These are phyloP conservation scores for Periconia digitata DNA, from an alignment of 2,329 filamentous ascomycete genomes.

Conservation along the genomic window DNA sequence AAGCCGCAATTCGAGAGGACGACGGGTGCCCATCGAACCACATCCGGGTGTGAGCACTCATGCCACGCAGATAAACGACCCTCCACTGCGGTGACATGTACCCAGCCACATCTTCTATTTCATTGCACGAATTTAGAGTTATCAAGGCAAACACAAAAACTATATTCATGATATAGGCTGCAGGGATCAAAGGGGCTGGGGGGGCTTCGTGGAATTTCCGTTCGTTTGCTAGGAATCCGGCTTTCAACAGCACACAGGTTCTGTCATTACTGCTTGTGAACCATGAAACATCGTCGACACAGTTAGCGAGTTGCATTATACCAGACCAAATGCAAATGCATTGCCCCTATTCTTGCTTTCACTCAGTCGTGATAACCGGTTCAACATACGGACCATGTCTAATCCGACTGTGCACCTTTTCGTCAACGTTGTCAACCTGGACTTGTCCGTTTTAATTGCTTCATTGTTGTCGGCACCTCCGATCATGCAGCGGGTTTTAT, in stretches of 20 bases:
- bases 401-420: too few relatives aligned
- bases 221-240: background rate
- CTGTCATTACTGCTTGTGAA: too few relatives aligned
- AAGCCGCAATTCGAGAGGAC: background rate
- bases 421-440: too few relatives aligned
- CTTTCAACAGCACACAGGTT: background rate
- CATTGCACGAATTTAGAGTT: slow-evolving; percentile 16
- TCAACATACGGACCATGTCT: too few relatives aligned
- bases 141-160: slow-evolving; percentile 24
- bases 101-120: slow-evolving; percentile 19
- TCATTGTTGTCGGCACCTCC: too few relatives aligned
- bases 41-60: background rate
- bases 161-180: slow-evolving; percentile 12
- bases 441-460: too few relatives aligned
- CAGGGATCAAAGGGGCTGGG: slow-evolving; percentile 6
- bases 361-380: too few relatives aligned
- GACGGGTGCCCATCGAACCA: background rate
- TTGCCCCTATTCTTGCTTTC: too few relatives aligned
- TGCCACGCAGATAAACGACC: background rate
- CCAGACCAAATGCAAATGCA: too few relatives aligned
- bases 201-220: background rate
- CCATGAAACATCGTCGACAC: too few relatives aligned
- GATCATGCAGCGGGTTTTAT: too few relatives aligned
- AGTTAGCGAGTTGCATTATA: too few relatives aligned
- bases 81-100: background rate